Base-by-base conservation (phyloP, 106 monocot genomes). In the Phalaenopsis aphrodite region DNA sequence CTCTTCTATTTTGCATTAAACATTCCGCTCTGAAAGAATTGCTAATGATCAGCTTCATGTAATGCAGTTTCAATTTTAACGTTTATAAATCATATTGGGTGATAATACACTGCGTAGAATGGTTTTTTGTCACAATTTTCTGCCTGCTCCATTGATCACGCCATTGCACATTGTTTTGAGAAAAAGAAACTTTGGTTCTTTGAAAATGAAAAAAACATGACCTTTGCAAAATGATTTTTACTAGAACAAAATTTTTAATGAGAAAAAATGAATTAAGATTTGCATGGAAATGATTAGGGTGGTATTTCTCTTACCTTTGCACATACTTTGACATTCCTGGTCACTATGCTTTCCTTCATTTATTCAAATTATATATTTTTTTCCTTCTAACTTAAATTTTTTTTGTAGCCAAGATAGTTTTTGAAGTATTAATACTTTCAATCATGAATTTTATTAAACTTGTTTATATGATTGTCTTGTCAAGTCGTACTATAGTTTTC, bases 361-460 rank as follows among this genome's bases (percentile, higher is more conserved):
- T 52, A 52, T 52, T 52, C 14, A 10, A 52, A 52, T 52, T 52
- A 52, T 52, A 52, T 52, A 21, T n/a, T 10, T 21, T 3, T 61
- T n/a, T 18, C 14, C 21, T 56, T 2, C 8, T 17, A 6, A 41
- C 19, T 75, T 46, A 6, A 30, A 15, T 52, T 45, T n/a, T 10
- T 24, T 76, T 24, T 76, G 47, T 49, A 76, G 48, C 76, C 14
- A 76, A 76, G 52, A 8, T 46, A 30, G 12, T 76, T 74, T 76
- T 52, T 14, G 3, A 45, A 12, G 47, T 76, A 49, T 24, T 52
- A 76, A 52, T 47, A 8, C 5, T 74, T 42, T 10, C 74, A 45
- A 43, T 74, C 15, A 6, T 36, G 47, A 49, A 47, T 76, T 18
- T 24, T 16, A 0, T 47, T 11, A 11, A 49, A 48, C 12, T 11